Percentiles rank a stretch among this genome's conserved stretches.
These are phyloP conservation scores for Otatea glauca DNA, from an alignment of 176 grass and related monocot species.

Conservation along the genomic window DNA sequence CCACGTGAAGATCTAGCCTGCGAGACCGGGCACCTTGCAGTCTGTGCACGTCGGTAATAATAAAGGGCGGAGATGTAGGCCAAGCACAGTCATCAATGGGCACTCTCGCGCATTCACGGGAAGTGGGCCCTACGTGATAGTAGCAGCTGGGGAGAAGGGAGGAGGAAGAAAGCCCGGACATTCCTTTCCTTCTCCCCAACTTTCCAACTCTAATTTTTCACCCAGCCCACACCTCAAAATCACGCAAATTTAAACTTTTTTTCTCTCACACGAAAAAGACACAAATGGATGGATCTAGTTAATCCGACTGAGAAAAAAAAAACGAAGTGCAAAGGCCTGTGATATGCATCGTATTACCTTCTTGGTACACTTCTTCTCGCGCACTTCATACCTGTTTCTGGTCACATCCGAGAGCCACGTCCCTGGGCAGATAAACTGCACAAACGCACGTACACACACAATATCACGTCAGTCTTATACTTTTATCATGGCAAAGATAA, in stretches of 20 bases:
- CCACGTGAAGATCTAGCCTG: constrained; percentile 5
- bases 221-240: not conserved
- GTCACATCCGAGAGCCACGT: constrained; percentile 77
- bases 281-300: not conserved
- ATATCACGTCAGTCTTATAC: not conserved
- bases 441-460: too few species aligned
- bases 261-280: not conserved
- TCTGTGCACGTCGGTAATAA: not conserved
- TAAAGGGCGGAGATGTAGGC: not conserved
- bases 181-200: not conserved
- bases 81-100: constrained; percentile 42
- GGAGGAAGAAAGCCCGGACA: not conserved
- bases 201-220: not conserved
- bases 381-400: constrained; percentile 75
- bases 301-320: not conserved
- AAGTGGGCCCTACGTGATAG: constrained; percentile 35
- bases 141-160: too few species aligned
- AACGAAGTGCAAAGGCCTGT: too few species aligned
- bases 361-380: constrained; percentile 83
- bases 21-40: not conserved
- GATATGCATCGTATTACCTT: constrained; percentile 52
- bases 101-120: constrained; percentile 18
- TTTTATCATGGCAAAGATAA: not conserved
- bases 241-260: not conserved
- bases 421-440: constrained; percentile 69